Evolutionary conservation across 345 rosid genomes (phyloP).

Genomic region (Syzygium grande): DNA sequence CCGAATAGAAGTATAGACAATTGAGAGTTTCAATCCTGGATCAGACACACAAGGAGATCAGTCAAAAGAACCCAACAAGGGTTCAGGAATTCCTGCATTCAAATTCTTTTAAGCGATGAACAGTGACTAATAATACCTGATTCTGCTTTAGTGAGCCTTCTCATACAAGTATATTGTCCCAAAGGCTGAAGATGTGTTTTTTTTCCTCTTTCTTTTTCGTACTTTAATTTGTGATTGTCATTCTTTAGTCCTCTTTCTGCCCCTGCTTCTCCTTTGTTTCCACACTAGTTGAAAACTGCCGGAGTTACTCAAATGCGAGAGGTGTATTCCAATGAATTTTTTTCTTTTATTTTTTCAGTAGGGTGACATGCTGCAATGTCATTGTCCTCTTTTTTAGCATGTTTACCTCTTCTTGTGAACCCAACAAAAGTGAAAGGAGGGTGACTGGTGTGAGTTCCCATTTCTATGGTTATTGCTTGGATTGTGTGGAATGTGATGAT

Average conservation of each 20-base stretch:
- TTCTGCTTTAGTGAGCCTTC: background rate
- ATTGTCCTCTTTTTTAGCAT: background rate
- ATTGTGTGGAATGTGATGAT: background rate
- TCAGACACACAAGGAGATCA: background rate
- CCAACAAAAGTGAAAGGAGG: background rate
- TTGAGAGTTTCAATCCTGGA: background rate
- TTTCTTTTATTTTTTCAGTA: background rate
- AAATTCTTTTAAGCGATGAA: background rate
- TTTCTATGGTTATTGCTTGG: too few relatives aligned
- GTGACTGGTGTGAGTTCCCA: too few relatives aligned
- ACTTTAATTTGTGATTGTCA: background rate
- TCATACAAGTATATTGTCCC: background rate
- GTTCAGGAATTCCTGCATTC: background rate
- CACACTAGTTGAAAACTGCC: background rate
- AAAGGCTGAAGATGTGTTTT: background rate
- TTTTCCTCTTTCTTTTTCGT: background rate
- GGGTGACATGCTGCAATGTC: background rate
- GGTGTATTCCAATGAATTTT: background rate
- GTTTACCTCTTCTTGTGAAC: background rate
- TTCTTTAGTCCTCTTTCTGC: background rate
- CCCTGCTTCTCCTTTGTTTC: conserved; percentile 2
- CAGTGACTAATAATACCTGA: background rate
- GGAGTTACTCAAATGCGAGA: background rate
- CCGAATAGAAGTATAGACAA: background rate
- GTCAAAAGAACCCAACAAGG: background rate